A percentile compares a stretch with the other conserved stretches of the same genome.
phyloP scores from a whole-genome alignment of 179 eudicot genomes.

The Corrigiola litoralis region DNA sequence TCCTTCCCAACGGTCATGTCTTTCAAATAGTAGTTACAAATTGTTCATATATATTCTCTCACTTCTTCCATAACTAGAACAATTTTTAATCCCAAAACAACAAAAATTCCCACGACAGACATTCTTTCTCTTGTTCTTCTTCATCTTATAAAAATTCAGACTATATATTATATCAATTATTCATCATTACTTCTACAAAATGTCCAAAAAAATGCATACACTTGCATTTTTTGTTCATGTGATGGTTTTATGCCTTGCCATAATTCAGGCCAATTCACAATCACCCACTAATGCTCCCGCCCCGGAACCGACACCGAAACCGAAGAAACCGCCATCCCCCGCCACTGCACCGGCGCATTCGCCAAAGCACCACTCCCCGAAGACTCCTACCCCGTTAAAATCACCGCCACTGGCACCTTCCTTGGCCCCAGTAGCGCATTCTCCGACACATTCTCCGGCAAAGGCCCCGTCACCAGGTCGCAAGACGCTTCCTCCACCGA shows the following conservation, averaged over 20 bases:
- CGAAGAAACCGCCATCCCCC: not conserved
- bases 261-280: not conserved
- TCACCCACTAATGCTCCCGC: not conserved
- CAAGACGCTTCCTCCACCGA: not conserved
- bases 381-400: not conserved
- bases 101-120: not conserved
- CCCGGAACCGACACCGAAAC: not conserved
- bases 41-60: too few relatives aligned
- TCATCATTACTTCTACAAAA: not conserved
- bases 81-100: not conserved
- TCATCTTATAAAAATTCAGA: not conserved
- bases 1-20: not conserved
- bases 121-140: not conserved
- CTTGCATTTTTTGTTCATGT: not conserved
- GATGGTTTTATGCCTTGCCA: not conserved
- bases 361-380: not conserved
- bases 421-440: not conserved
- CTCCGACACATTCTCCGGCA: conserved; percentile 11
- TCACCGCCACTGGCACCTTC: not conserved
- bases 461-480: not conserved
- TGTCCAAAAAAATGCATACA: not conserved
- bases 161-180: too few relatives aligned
- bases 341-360: not conserved
- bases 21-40: not conserved
- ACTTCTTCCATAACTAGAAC: not conserved